Evolutionary conservation across 805 yeast genomes (phyloP).

Genomic region (Myxozyma melibiosi): DNA sequence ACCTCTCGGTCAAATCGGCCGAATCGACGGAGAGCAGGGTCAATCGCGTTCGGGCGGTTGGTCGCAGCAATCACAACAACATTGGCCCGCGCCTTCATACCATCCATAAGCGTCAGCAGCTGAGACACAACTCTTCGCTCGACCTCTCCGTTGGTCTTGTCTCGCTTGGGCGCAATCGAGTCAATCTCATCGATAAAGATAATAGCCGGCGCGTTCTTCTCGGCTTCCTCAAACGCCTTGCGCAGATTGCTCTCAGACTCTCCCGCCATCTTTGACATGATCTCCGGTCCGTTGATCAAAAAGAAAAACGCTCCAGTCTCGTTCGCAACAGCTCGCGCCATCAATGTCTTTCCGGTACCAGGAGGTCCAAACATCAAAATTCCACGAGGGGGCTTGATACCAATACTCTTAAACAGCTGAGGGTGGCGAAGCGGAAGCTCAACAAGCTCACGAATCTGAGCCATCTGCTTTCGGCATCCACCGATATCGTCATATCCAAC

Average conservation of each 20-base stretch:
- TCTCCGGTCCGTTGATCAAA: conserved; percentile 97
- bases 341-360: conserved; percentile 98
- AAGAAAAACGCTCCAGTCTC: conserved; percentile 99
- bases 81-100: conserved; percentile 99
- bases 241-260: conserved; percentile 96
- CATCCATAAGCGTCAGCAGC: conserved; percentile 96
- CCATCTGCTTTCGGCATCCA: conserved; percentile 99
- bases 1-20: conserved; percentile 87
- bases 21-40: conserved; percentile 81
- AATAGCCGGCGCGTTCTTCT: conserved; percentile 96
- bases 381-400: conserved; percentile 99
- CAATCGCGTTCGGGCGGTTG: conserved; percentile 82
- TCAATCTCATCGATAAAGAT: conserved; percentile 98
- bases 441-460: conserved; percentile 97
- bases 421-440: conserved; percentile 98
- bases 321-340: conserved; percentile 99
- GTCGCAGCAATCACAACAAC: conserved; percentile 98
- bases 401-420: conserved; percentile 94
- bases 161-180: conserved; percentile 99
- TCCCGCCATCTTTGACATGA: conserved; percentile 99
- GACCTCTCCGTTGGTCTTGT: conserved; percentile 99
- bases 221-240: conserved; percentile 99
- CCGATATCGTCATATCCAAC: conserved; percentile 99
- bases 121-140: conserved; percentile 99
- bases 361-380: conserved; percentile 99